Conservation (phyloP, 371 early-diverging fungal genomes). For the Mortierella sp. region DNA sequence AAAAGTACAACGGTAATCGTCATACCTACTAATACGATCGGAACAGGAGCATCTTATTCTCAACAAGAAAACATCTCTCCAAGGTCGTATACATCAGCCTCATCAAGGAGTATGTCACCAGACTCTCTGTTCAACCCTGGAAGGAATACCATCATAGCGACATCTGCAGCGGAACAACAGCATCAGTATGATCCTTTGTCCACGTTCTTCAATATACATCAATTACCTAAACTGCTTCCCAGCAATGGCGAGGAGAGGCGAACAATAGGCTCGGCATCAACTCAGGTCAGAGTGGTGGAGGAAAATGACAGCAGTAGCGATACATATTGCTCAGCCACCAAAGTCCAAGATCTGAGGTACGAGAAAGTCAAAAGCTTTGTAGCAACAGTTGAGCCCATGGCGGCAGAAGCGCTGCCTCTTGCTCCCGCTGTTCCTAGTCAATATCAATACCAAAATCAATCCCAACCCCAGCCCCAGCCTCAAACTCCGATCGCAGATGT, state of each 20-base stretch:
- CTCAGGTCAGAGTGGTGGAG: constrained; percentile 12
- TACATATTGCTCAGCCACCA: background rate
- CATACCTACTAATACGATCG: background rate
- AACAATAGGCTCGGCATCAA: constrained; percentile 11
- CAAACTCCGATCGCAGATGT: background rate
- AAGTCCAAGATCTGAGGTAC: background rate
- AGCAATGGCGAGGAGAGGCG: constrained; percentile 1
- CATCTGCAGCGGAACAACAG: constrained; percentile 12
- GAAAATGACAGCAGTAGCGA: background rate
- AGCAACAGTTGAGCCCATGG: constrained; percentile 17
- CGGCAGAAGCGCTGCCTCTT: background rate
- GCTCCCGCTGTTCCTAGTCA: background rate
- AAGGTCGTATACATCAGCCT: background rate
- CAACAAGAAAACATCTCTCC: background rate
- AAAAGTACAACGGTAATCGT: background rate
- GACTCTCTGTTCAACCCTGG: constrained; percentile 23
- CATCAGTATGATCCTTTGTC: constrained; percentile 13
- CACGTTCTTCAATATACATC: constrained; percentile 29
- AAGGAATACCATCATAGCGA: constrained; percentile 12
- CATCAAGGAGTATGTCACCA: constrained; percentile 13
- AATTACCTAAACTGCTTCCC: constrained; percentile 7
- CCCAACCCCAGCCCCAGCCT: background rate
- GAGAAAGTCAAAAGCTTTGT: constrained; percentile 26
- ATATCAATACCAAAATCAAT: background rate
- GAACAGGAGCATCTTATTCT: background rate